These are phyloP conservation scores for Graphilbum ipis-grandicollis DNA, from an alignment of 2,329 filamentous ascomycete genomes.

Conservation along the genomic window DNA sequence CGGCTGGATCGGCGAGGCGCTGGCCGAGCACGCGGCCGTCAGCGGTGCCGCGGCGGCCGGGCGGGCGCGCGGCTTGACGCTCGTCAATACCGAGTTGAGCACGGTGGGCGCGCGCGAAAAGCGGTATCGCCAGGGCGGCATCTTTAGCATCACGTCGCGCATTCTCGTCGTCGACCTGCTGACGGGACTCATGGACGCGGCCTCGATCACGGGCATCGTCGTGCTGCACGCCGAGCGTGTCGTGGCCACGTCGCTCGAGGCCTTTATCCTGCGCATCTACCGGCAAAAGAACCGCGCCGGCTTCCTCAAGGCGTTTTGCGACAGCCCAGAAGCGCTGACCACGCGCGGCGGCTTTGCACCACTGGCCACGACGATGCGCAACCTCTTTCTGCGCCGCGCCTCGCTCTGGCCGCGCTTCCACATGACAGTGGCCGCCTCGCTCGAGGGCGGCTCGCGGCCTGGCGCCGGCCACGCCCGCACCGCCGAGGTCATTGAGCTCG, in stretches of 20 bases:
- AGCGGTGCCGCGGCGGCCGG: slow-evolving; percentile 70
- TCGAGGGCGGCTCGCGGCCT: slow-evolving; percentile 80
- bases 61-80: slow-evolving; percentile 66
- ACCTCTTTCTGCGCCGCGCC: slow-evolving; percentile 74
- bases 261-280: slow-evolving; percentile 88
- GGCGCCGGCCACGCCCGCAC: too few species aligned
- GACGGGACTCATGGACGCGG: slow-evolving; percentile 63
- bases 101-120: slow-evolving; percentile 77
- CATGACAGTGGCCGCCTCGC: slow-evolving; percentile 68
- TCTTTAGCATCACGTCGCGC: slow-evolving; percentile 89
- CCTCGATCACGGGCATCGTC: slow-evolving; percentile 72
- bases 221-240: slow-evolving; percentile 80
- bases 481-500: slow-evolving; percentile 91
- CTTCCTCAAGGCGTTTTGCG: slow-evolving; percentile 91
- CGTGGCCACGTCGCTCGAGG: slow-evolving; percentile 73
- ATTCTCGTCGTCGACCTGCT: slow-evolving; percentile 90
- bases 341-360: slow-evolving; percentile 81
- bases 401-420: slow-evolving; percentile 92
- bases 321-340: slow-evolving; percentile 80
- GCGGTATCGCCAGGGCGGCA: slow-evolving; percentile 76
- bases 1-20: slow-evolving; percentile 87
- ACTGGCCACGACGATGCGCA: slow-evolving; percentile 77
- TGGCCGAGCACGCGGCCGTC: slow-evolving; percentile 88
- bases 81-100: slow-evolving; percentile 90
- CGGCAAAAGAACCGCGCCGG: slow-evolving; percentile 86